These are phyloP conservation scores for Penicillium maclennaniae DNA, from an alignment of 495 filamentous ascomycete species.

Conservation along the genomic window DNA sequence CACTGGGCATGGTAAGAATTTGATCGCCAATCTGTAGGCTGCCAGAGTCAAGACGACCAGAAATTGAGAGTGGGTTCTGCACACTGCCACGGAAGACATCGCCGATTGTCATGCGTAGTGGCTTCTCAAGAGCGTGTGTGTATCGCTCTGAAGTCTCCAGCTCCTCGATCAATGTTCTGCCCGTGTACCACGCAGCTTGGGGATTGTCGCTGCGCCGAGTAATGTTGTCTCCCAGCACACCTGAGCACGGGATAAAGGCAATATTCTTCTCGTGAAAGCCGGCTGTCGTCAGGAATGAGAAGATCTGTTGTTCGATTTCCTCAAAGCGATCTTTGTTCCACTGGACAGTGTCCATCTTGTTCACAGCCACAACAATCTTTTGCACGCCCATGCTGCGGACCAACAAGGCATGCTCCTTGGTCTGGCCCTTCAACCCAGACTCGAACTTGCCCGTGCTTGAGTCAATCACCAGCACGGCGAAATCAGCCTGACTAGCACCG, in stretches of 20 bases:
- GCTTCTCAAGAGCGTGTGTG: slow-evolving; percentile 67
- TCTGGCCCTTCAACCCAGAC: slow-evolving; percentile 88
- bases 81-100: slow-evolving; percentile 79
- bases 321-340: slow-evolving; percentile 81
- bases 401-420: slow-evolving; percentile 86
- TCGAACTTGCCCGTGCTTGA: slow-evolving; percentile 85
- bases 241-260: slow-evolving; percentile 83
- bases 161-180: slow-evolving; percentile 73
- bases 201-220: slow-evolving; percentile 54
- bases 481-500: slow-evolving; percentile 91
- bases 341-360: slow-evolving; percentile 82
- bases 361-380: slow-evolving; percentile 82
- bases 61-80: slow-evolving; percentile 70
- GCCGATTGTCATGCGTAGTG: slow-evolving; percentile 76
- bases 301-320: slow-evolving; percentile 80
- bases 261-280: slow-evolving; percentile 78
- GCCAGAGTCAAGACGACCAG: slow-evolving; percentile 83
- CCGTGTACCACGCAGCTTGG: slow-evolving; percentile 70
- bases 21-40: slow-evolving; percentile 78
- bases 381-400: slow-evolving; percentile 90
- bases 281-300: slow-evolving; percentile 73
- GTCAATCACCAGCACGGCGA: slow-evolving; percentile 92
- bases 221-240: slow-evolving; percentile 84
- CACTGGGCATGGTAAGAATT: slow-evolving; percentile 72
- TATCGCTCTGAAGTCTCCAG: slow-evolving; percentile 76